Base-by-base conservation (phyloP, 495 filamentous ascomycete species). In the Xylaria curta region DNA sequence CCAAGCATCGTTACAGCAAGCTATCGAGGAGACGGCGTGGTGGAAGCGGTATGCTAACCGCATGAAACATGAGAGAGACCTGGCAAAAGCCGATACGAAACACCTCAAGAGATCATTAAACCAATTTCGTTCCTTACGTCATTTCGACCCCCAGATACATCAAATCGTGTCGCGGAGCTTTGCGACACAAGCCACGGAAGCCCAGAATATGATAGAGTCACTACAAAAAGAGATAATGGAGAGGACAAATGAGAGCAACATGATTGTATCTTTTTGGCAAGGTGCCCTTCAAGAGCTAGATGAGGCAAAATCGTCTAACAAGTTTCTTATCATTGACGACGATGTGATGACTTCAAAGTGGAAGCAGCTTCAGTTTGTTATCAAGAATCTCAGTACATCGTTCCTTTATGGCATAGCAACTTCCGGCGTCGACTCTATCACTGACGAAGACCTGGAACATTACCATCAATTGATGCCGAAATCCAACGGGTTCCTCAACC, bases 341-440 rank as follows among this genome's bases (percentile, higher is more conserved):
- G 63, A 66, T 40, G 17, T 8, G 12, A 47, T 66, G 40, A 5
- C 63, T 8, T 66, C 63, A 10, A 36, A 51, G 42, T 66, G 63
- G 63, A 66, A 47, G 26, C 63, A 66, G 6, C 63, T 66, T 49
- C 63, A 31, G 3, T 66, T 66, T 19, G 4, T 66, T 21, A 51
- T 36, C 44, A 66, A 36, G 8, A 66, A 26, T 7, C 44, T 66
- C 42, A 36, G 42, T 10, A 47, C 26, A 33, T 19, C 26, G 2
- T 40, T 36, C 4, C 13, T 51, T 15, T 19, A 51, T 17, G 42
- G 38, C 28, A 4, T 66, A 12, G 28, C 17, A 36, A 59, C 28
- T 36, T 36, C 42, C 42, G 10, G 17, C 33, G 33, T 26, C 44
- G 15, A 2, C 21, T 1, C 3, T 42, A 0, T 66, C 38, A 51